Conservation (phyloP, 208 protist genomes). For the Acanthamoeba castellanii region DNA sequence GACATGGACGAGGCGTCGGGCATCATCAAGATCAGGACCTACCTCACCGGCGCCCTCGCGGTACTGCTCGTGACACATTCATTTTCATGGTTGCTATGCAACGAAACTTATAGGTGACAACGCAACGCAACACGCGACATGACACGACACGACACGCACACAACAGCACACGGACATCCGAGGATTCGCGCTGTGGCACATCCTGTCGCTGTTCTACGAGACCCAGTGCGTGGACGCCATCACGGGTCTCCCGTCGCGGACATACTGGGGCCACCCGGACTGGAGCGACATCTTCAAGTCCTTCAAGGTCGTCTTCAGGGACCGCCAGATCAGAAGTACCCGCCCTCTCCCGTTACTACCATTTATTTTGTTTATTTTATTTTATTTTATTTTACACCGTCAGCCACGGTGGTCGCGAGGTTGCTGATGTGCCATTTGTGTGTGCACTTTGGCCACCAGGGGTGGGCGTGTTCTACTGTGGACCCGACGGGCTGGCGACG, state of each 20-base stretch:
- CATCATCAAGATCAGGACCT: conserved; percentile 58
- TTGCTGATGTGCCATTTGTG: no score
- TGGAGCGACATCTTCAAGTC: conserved; percentile 48
- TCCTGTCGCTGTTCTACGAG: conserved; percentile 31
- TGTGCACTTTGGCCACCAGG: no score
- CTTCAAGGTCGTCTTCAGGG: conserved; percentile 46
- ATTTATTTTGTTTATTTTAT: background rate
- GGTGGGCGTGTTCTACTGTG: conserved; percentile 52
- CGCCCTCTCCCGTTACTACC: background rate
- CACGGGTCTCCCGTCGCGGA: conserved; percentile 17
- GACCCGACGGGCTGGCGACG: background rate
- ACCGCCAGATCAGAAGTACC: background rate
- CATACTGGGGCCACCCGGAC: conserved; percentile 27
- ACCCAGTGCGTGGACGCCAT: conserved; percentile 9
- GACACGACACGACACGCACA: no score
- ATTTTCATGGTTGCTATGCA: no score
- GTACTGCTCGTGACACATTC: background rate
- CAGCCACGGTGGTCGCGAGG: no score
- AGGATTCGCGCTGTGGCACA: conserved; percentile 24
- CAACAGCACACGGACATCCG: conserved; percentile 17
- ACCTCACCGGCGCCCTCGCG: conserved; percentile 11
- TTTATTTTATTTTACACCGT: no score
- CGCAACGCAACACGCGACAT: no score
- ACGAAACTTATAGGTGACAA: no score
- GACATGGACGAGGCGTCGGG: background rate